Percentiles rank a stretch among this genome's conserved stretches.
Evolutionary conservation across 192 early-diverging fungal genomes (phyloP).

Genomic region (Coemansia sp.): DNA sequence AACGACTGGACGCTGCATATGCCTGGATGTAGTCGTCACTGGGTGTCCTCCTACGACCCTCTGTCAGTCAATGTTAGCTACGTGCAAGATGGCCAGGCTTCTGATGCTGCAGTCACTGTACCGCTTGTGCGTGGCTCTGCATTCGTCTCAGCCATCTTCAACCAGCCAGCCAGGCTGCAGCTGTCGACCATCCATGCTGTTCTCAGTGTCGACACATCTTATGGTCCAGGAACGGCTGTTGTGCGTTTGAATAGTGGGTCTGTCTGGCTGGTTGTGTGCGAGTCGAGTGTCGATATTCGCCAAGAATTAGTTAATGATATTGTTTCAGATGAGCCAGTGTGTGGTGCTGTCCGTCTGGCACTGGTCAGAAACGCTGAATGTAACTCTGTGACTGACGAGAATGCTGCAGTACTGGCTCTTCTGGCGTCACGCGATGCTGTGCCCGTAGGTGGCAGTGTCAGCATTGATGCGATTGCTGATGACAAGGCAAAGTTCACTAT

Average conservation of each 20-base stretch:
- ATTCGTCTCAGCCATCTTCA: constrained; percentile 37
- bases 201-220: constrained; percentile 5
- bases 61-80: constrained; percentile 37
- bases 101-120: constrained; percentile 8
- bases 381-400: not conserved
- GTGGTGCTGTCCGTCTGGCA: constrained; percentile 46
- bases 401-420: constrained; percentile 14
- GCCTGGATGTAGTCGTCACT: constrained; percentile 4
- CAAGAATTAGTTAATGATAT: constrained; percentile 21
- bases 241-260: constrained; percentile 37
- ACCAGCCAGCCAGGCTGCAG: constrained; percentile 1
- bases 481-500: constrained; percentile 18
- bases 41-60: constrained; percentile 25
- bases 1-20: constrained; percentile 39
- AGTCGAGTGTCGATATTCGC: constrained; percentile 9
- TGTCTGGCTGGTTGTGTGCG: constrained; percentile 40
- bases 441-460: constrained; percentile 31
- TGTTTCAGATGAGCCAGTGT: constrained; percentile 3
- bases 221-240: constrained; percentile 19
- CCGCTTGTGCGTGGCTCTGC: too few species aligned
- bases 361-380: constrained; percentile 13
- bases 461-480: constrained; percentile 3
- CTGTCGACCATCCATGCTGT: constrained; percentile 42
- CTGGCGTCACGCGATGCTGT: constrained; percentile 18
- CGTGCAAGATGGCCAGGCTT: not conserved